A percentile compares a stretch with the other conserved stretches of the same genome.
These are phyloP conservation scores for Sicyos baderoa DNA, from an alignment of 306 rosid genomes.

Conservation along the genomic window DNA sequence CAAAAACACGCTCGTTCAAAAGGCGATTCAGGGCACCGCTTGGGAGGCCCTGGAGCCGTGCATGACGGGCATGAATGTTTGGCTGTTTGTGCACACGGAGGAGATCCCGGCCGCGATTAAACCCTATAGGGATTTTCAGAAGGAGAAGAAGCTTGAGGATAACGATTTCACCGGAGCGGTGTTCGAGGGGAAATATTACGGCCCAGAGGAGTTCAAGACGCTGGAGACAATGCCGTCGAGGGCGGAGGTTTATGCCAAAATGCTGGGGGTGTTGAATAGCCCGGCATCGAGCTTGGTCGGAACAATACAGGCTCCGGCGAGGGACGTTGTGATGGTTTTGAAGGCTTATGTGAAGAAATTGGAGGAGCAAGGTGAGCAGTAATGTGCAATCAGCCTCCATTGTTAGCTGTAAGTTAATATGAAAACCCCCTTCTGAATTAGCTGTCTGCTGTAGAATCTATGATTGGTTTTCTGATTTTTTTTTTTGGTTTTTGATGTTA, in stretches of 20 bases:
- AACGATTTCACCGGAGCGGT: slow-evolving; percentile 84
- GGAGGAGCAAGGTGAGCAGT: slow-evolving; percentile 48
- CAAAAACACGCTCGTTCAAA: slow-evolving; percentile 80
- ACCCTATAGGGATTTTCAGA: slow-evolving; percentile 78
- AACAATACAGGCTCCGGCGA: slow-evolving; percentile 80
- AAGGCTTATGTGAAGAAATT: slow-evolving; percentile 67
- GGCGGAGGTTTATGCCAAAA: slow-evolving; percentile 63
- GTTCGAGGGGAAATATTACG: slow-evolving; percentile 83
- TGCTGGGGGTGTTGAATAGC: slow-evolving; percentile 54
- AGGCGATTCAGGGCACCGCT: slow-evolving; percentile 70
- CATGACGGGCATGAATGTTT: slow-evolving; percentile 90
- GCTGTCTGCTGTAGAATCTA: slow-evolving; percentile 25
- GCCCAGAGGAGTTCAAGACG: slow-evolving; percentile 56
- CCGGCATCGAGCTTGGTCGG: slow-evolving; percentile 65
- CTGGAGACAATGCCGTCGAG: slow-evolving; percentile 71
- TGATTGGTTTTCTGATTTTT: slow-evolving; percentile 14
- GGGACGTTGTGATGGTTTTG: slow-evolving; percentile 63
- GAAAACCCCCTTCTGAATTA: slow-evolving; percentile 13
- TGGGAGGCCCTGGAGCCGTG: slow-evolving; percentile 82
- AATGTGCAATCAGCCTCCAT: slow-evolving; percentile 12
- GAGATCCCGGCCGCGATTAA: slow-evolving; percentile 80
- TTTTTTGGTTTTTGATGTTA: not conserved
- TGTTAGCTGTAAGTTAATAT: slow-evolving; percentile 8
- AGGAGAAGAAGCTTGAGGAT: slow-evolving; percentile 69
- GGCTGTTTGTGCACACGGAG: slow-evolving; percentile 89